phyloP scores from a whole-genome alignment of 192 early-diverging fungal species.

The Rhizophagus prolifer region DNA sequence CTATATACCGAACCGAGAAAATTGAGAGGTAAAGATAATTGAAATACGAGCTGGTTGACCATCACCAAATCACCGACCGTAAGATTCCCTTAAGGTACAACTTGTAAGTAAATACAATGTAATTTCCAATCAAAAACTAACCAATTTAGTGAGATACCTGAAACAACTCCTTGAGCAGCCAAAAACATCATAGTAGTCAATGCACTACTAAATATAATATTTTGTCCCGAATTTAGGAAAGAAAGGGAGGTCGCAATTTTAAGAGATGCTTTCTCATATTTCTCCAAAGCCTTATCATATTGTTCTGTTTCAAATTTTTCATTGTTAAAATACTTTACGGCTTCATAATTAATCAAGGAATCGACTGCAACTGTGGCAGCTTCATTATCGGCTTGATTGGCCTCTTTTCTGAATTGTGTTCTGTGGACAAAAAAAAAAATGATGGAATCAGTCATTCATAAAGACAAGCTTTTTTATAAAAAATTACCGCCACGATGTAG shows the following conservation, averaged over 20 bases:
- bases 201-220: slow-evolving; percentile 88
- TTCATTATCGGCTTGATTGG: slow-evolving; percentile 95
- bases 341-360: slow-evolving; percentile 96
- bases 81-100: slow-evolving; percentile 59
- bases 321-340: slow-evolving; percentile 92
- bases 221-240: slow-evolving; percentile 94
- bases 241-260: slow-evolving; percentile 87
- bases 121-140: not conserved
- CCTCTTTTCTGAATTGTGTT: slow-evolving; percentile 80
- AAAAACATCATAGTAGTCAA: slow-evolving; percentile 97
- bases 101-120: not conserved
- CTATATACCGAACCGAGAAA: slow-evolving; percentile 98
- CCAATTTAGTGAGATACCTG: slow-evolving; percentile 21
- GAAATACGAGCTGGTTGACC: slow-evolving; percentile 98
- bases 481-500: slow-evolving; percentile 80
- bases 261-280: slow-evolving; percentile 94
- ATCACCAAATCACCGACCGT: slow-evolving; percentile 98
- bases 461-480: slow-evolving; percentile 12
- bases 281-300: slow-evolving; percentile 83
- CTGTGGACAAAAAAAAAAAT: slow-evolving; percentile 16
- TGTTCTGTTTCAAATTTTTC: slow-evolving; percentile 87
- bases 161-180: slow-evolving; percentile 84
- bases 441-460: slow-evolving; percentile 27
- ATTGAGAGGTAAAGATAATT: slow-evolving; percentile 95
- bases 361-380: slow-evolving; percentile 94